Percentiles rank a stretch among this genome's conserved stretches.
These are phyloP conservation scores for Lagenidium sp. DNA, from an alignment of 352 stramenopile genomes.

Conservation along the genomic window DNA sequence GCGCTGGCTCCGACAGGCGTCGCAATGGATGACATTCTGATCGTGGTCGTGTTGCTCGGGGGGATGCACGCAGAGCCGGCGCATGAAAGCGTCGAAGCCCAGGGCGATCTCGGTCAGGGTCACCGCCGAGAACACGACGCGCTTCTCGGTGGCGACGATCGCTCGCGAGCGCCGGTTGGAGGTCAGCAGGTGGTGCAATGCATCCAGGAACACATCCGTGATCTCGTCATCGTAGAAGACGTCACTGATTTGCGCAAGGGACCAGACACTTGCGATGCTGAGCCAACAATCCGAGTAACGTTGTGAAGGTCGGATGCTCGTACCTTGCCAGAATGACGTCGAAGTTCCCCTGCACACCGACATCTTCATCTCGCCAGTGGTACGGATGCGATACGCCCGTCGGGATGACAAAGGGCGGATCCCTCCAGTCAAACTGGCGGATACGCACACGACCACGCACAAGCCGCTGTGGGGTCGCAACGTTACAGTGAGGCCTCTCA, in stretches of 20 bases:
- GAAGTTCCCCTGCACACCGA: background rate
- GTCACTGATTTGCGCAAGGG: conserved; percentile 21
- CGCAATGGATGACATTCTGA: conserved; percentile 8
- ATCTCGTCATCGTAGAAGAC: conserved; percentile 58
- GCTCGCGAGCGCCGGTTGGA: conserved; percentile 12
- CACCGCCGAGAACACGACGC: conserved; percentile 44
- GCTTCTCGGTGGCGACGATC: conserved; percentile 32
- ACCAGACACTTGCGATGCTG: conserved; percentile 31
- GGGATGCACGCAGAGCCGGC: conserved; percentile 32
- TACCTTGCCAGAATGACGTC: background rate
- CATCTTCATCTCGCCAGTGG: background rate
- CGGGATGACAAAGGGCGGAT: conserved; percentile 1
- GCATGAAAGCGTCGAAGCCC: conserved; percentile 44
- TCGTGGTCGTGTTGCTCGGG: no score
- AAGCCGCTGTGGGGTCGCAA: no score
- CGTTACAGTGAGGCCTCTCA: no score
- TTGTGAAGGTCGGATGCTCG: no score
- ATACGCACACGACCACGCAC: conserved; percentile 15
- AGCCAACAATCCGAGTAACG: background rate
- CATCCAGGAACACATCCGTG: conserved; percentile 27
- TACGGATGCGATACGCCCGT: background rate
- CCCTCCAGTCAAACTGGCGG: conserved; percentile 15
- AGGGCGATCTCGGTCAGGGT: conserved; percentile 37
- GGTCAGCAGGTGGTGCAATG: conserved; percentile 28
- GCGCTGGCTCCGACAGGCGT: conserved; percentile 11